Conservation (phyloP, 805 yeast genomes). For the Wickerhamiella allomyrinae region DNA sequence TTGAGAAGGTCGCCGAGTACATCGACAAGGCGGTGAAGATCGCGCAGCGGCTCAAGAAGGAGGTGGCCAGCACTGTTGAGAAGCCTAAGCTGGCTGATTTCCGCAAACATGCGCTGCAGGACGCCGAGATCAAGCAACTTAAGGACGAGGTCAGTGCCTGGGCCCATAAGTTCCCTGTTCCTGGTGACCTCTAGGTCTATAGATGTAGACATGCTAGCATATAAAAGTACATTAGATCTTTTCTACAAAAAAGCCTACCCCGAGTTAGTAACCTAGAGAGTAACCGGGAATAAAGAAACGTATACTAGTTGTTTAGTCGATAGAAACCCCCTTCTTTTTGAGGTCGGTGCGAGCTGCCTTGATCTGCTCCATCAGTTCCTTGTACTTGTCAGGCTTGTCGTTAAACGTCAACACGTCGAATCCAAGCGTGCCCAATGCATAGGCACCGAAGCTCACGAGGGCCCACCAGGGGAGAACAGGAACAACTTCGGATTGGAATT, state of each 20-base stretch:
- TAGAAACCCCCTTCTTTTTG: constrained; percentile 35
- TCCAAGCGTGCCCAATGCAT: constrained; percentile 53
- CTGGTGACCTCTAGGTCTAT: constrained; percentile 9
- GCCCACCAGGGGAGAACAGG: constrained; percentile 63
- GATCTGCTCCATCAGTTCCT: constrained; percentile 44
- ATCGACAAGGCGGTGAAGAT: constrained; percentile 65
- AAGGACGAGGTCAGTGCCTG: constrained; percentile 73
- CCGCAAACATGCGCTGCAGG: constrained; percentile 57
- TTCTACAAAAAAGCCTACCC: too few relatives aligned
- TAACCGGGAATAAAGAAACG: too few relatives aligned
- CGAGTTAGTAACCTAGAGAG: too few relatives aligned
- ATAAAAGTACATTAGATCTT: too few relatives aligned
- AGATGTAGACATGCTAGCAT: too few relatives aligned
- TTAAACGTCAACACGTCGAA: constrained; percentile 55
- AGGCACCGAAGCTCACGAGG: constrained; percentile 52
- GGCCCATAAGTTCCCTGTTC: constrained; percentile 47
- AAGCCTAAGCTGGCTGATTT: constrained; percentile 94
- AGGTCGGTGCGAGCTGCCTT: constrained; percentile 49
- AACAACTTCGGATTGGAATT: constrained; percentile 37
- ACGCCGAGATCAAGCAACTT: constrained; percentile 48
- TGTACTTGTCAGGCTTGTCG: constrained; percentile 53
- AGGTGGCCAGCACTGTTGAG: constrained; percentile 75
- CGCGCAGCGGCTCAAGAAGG: constrained; percentile 61
- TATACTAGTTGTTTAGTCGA: too few relatives aligned
- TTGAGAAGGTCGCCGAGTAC: constrained; percentile 62